These are phyloP conservation scores for Morella rubra DNA, from an alignment of 306 rosid species.

Conservation along the genomic window DNA sequence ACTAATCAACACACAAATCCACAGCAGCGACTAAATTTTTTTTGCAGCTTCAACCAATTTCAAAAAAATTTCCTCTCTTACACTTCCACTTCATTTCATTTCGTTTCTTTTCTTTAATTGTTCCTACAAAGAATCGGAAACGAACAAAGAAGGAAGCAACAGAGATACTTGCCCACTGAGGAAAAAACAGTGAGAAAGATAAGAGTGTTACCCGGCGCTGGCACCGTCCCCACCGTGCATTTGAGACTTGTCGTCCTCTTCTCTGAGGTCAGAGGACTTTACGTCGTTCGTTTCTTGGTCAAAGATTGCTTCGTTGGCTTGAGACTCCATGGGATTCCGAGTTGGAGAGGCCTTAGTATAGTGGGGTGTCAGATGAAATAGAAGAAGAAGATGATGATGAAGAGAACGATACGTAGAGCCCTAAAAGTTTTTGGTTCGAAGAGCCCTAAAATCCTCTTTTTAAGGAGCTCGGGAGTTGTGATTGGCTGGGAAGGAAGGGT, in stretches of 20 bases:
- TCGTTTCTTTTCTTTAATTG: too few relatives aligned
- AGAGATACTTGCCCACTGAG: background rate
- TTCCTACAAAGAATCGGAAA: too few relatives aligned
- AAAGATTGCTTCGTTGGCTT: conserved; percentile 37
- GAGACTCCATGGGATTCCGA: conserved; percentile 61
- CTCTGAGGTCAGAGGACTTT: conserved; percentile 50
- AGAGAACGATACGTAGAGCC: background rate
- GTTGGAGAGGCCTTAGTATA: background rate
- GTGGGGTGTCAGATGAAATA: background rate
- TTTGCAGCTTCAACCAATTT: background rate
- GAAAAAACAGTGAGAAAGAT: background rate
- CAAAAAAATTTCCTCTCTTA: background rate
- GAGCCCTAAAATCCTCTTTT: background rate
- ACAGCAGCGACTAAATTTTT: background rate
- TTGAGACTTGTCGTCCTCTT: conserved; percentile 68
- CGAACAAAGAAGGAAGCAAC: too few relatives aligned
- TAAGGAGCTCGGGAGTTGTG: background rate
- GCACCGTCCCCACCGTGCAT: conserved; percentile 90
- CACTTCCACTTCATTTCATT: background rate
- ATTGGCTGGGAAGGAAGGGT: background rate
- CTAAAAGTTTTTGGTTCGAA: background rate
- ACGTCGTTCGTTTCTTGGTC: conserved; percentile 55
- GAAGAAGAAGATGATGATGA: background rate
- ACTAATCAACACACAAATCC: background rate
- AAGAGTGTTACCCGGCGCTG: conserved; percentile 75